Conservation (phyloP, 305 asterid species). For the Striga hermonthica region DNA sequence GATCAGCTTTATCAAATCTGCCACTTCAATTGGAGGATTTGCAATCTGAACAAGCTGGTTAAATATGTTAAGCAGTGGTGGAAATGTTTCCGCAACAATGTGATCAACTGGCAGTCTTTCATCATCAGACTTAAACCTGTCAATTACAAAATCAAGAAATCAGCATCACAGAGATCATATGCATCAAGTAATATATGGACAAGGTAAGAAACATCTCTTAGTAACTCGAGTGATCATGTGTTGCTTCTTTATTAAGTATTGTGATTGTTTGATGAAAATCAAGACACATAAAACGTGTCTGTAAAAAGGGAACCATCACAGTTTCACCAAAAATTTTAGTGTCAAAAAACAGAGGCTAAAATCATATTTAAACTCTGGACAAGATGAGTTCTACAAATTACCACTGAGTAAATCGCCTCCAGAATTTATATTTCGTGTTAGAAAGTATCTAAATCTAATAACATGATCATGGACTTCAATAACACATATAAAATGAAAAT, state of each 20-base stretch:
- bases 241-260: neutral
- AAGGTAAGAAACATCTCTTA: neutral
- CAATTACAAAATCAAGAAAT: conserved; percentile 32
- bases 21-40: conserved; percentile 78
- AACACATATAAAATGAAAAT: conserved; percentile 3
- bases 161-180: conserved; percentile 17
- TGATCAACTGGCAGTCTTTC: conserved; percentile 87
- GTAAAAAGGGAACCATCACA: conserved; percentile 15
- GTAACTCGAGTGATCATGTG: neutral
- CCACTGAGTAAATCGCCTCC: neutral
- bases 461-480: neutral
- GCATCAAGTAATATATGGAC: conserved; percentile 2
- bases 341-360: neutral
- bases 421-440: conserved; percentile 11
- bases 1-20: conserved; percentile 91
- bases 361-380: neutral
- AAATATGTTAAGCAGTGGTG: conserved; percentile 75
- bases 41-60: conserved; percentile 77
- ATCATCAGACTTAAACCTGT: conserved; percentile 97
- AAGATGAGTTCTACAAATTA: conserved; percentile 13
- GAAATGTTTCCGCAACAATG: conserved; percentile 91
- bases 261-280: neutral
- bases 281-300: conserved; percentile 7
- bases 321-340: neutral
- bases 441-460: neutral